These are phyloP conservation scores for Picea abies DNA, from an alignment of 83 land plant species.

Conservation along the genomic window DNA sequence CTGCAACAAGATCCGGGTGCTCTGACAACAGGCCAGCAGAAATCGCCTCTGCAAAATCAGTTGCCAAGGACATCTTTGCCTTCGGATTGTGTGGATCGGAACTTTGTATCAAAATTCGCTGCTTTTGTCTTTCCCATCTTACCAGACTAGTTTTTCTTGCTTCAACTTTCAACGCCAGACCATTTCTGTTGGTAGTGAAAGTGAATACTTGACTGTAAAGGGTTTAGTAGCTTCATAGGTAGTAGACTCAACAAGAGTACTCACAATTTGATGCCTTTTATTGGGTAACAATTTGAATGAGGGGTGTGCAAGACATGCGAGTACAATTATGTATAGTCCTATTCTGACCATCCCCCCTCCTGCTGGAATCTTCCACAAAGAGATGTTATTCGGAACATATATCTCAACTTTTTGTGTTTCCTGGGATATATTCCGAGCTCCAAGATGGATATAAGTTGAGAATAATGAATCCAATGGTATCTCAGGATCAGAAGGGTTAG, in stretches of 20 bases:
- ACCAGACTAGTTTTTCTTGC: slow-evolving; percentile 14
- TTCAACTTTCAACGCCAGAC: background rate
- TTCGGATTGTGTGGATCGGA: background rate
- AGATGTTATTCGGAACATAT: background rate
- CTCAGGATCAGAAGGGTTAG: slow-evolving; percentile 21
- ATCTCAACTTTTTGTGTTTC: slow-evolving; percentile 23
- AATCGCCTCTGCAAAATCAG: slow-evolving; percentile 35
- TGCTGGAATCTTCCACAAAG: background rate
- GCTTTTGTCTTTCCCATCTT: slow-evolving; percentile 38
- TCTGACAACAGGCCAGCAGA: slow-evolving; percentile 45
- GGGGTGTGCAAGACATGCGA: slow-evolving; percentile 36
- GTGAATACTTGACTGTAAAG: slow-evolving; percentile 21
- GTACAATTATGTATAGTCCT: slow-evolving; percentile 31
- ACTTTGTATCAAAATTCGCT: slow-evolving; percentile 25
- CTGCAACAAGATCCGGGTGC: slow-evolving; percentile 22
- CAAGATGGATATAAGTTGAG: too few species aligned
- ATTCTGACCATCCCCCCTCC: slow-evolving; percentile 5
- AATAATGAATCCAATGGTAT: slow-evolving; percentile 26
- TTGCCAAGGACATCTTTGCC: slow-evolving; percentile 29
- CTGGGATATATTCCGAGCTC: too few species aligned
- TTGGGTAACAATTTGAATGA: slow-evolving; percentile 19
- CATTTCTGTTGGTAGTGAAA: slow-evolving; percentile 26
- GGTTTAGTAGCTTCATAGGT: slow-evolving; percentile 30
- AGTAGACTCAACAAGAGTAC: too few species aligned
- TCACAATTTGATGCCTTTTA: too few species aligned